These are phyloP conservation scores for Pulveroboletus sp. DNA, from an alignment of 768 basidiomycete genomes.

Conservation along the genomic window DNA sequence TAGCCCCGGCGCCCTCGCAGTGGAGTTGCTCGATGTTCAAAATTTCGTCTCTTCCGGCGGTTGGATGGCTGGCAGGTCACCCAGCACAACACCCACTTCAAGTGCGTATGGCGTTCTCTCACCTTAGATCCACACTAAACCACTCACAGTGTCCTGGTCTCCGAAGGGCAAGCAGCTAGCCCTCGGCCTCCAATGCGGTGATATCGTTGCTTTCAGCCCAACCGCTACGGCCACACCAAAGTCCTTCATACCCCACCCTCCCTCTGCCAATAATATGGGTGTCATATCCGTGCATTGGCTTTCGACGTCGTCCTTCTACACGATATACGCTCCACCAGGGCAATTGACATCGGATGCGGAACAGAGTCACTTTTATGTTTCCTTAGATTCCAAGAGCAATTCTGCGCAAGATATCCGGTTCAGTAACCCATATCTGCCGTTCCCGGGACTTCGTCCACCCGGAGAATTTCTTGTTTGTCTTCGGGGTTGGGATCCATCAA, in stretches of 20 bases:
- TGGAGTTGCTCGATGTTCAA: conserved; percentile 57
- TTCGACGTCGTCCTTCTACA: conserved; percentile 62
- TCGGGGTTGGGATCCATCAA: conserved; percentile 43
- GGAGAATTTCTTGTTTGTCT: conserved; percentile 40
- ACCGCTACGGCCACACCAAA: conserved; percentile 51
- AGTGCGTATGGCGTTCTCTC: conserved; percentile 40
- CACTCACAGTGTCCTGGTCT: conserved; percentile 70
- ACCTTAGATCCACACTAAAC: conserved; percentile 3
- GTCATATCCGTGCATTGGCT: conserved; percentile 62
- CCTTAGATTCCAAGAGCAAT: conserved; percentile 41
- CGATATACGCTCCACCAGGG: conserved; percentile 52
- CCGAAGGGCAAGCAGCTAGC: conserved; percentile 84
- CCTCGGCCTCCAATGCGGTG: conserved; percentile 65
- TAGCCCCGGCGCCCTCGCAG: conserved; percentile 38
- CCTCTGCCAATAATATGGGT: conserved; percentile 45
- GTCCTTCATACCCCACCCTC: conserved; percentile 53
- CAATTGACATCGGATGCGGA: conserved; percentile 36
- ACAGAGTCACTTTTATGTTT: conserved; percentile 40
- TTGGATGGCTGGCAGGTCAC: conserved; percentile 50
- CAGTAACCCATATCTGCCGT: conserved; percentile 40
- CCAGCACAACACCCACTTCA: conserved; percentile 51
- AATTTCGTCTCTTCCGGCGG: conserved; percentile 44
- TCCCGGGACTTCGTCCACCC: conserved; percentile 43
- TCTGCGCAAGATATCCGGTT: conserved; percentile 37
- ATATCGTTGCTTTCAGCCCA: conserved; percentile 64